These are phyloP conservation scores for Epichloe hybrida DNA, from an alignment of 2,329 filamentous ascomycete genomes.

Conservation along the genomic window DNA sequence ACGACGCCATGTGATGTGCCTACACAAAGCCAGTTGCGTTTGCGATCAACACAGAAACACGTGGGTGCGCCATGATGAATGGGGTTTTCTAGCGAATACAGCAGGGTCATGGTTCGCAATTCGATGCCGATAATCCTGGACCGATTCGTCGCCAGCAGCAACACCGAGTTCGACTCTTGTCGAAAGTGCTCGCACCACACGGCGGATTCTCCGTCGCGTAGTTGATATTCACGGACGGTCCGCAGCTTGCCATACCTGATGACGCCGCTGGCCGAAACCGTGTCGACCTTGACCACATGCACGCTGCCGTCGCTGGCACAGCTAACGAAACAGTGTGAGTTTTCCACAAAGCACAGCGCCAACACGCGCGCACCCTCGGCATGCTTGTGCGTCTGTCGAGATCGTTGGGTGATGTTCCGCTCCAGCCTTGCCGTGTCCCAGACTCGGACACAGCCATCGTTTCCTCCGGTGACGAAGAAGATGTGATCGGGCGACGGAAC, in stretches of 20 bases:
- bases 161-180: constrained; percentile 64
- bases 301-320: constrained; percentile 83
- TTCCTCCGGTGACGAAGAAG: constrained; percentile 88
- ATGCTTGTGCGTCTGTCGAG: constrained; percentile 74
- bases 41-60: constrained; percentile 77
- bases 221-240: constrained; percentile 65
- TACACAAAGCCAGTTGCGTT: constrained; percentile 78
- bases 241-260: constrained; percentile 68
- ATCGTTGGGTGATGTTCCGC: constrained; percentile 77
- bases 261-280: constrained; percentile 30
- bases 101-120: constrained; percentile 67
- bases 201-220: constrained; percentile 60
- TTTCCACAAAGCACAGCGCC: constrained; percentile 80
- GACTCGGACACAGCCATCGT: constrained; percentile 80
- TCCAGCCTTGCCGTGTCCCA: constrained; percentile 89
- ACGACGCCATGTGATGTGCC: constrained; percentile 89
- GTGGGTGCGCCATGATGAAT: constrained; percentile 85
- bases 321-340: constrained; percentile 85
- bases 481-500: constrained; percentile 76
- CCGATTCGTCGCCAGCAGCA: constrained; percentile 75
- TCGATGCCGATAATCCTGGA: constrained; percentile 77
- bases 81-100: constrained; percentile 75
- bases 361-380: constrained; percentile 58
- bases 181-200: constrained; percentile 91
- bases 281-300: constrained; percentile 72